phyloP scores from a whole-genome alignment of 345 rosid genomes.

The Gossypioides kirkii region DNA sequence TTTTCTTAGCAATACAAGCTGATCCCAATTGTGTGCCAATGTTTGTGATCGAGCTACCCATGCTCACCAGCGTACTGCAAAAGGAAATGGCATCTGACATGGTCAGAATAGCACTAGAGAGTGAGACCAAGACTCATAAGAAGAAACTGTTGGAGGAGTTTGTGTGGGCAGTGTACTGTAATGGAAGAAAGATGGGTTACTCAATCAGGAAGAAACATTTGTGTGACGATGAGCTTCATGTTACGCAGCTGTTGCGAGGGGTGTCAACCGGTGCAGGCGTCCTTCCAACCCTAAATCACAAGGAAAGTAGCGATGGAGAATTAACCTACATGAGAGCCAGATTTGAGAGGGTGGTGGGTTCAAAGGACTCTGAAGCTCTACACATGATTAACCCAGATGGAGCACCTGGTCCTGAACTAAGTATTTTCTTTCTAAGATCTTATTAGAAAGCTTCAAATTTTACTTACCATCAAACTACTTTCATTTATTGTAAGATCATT shows the following conservation, averaged over 20 bases:
- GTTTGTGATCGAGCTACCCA: conserved; percentile 83
- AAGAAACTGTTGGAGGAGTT: conserved; percentile 78
- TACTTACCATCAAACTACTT: neutral
- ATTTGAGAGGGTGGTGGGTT: conserved; percentile 80
- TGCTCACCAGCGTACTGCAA: conserved; percentile 59
- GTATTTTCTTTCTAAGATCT: conserved; percentile 76
- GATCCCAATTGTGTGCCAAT: conserved; percentile 79
- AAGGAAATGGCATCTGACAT: conserved; percentile 92
- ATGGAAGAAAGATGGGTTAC: conserved; percentile 82
- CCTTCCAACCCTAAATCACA: conserved; percentile 55
- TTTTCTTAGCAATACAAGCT: conserved; percentile 78
- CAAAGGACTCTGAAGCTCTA: conserved; percentile 85
- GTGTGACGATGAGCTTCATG: conserved; percentile 83
- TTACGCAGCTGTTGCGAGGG: conserved; percentile 73
- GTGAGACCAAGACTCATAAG: conserved; percentile 73
- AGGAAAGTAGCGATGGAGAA: conserved; percentile 51
- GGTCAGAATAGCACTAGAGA: conserved; percentile 77
- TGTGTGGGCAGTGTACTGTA: conserved; percentile 93
- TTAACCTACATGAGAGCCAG: conserved; percentile 89
- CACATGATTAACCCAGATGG: conserved; percentile 97
- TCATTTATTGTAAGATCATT: neutral
- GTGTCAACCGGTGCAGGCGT: conserved; percentile 98
- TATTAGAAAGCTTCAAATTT: neutral
- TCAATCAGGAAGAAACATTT: conserved; percentile 78
- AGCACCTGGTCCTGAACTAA: conserved; percentile 78